A percentile compares a stretch with the other conserved stretches of the same genome.
These are phyloP conservation scores for Favolaschia claudopus DNA, from an alignment of 768 basidiomycete genomes.

Conservation along the genomic window DNA sequence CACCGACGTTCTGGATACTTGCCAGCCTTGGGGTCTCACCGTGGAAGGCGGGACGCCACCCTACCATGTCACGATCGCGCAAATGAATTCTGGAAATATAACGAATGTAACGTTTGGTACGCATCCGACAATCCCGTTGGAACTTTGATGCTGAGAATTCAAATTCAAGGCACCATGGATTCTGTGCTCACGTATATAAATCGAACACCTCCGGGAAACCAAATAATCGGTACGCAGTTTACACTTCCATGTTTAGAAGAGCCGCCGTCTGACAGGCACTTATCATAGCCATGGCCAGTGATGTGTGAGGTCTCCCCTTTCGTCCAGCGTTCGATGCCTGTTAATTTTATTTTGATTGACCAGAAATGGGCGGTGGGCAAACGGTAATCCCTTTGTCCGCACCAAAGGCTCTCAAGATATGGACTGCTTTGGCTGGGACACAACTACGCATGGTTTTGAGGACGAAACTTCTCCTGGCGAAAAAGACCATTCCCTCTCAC, in stretches of 20 bases:
- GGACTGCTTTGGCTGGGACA: neutral
- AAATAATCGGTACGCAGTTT: conserved; percentile 48
- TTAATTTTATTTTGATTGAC: neutral
- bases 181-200: conserved; percentile 52
- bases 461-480: neutral
- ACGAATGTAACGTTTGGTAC: conserved; percentile 50
- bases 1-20: conserved; percentile 42
- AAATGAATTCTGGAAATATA: conserved; percentile 44
- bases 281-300: conserved; percentile 45
- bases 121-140: neutral
- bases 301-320: conserved; percentile 47
- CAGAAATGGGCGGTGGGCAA: conserved; percentile 52
- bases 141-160: neutral
- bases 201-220: conserved; percentile 43
- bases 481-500: neutral
- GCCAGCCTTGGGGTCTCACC: conserved; percentile 54
- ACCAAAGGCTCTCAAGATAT: conserved; percentile 31
- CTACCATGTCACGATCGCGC: conserved; percentile 50
- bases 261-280: neutral
- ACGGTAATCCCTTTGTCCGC: conserved; percentile 37
- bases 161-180: conserved; percentile 29
- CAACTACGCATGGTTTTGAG: neutral
- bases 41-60: conserved; percentile 54
- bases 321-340: neutral
- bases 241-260: neutral